Percentiles rank a stretch among this genome's conserved stretches.
Conservation (phyloP, 2,329 filamentous ascomycete genomes). For the Trichoderma oligosporum region DNA sequence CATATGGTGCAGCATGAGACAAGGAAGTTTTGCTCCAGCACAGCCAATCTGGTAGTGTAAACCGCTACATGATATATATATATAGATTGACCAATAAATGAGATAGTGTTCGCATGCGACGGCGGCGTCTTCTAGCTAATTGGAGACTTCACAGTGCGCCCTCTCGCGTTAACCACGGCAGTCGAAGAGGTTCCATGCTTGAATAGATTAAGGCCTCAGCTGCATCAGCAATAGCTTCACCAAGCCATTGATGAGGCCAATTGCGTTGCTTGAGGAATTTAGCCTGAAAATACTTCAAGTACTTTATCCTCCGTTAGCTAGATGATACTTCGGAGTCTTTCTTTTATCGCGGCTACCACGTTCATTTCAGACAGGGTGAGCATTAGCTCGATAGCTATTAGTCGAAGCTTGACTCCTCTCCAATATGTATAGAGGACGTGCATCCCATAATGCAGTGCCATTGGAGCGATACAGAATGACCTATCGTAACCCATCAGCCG, state of each 20-base stretch:
- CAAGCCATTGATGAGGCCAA: neutral
- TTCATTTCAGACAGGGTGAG: neutral
- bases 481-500: neutral
- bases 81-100: neutral
- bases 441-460: neutral
- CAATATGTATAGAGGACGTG: neutral
- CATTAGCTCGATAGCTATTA: too few species aligned
- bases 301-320: neutral
- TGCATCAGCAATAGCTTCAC: neutral
- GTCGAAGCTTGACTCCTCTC: too few species aligned
- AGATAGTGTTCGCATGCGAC: neutral
- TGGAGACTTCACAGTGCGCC: too few species aligned
- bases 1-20: neutral
- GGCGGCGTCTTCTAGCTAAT: too few species aligned
- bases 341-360: neutral
- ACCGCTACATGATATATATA: neutral
- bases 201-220: neutral
- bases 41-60: neutral
- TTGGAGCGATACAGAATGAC: neutral
- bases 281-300: neutral
- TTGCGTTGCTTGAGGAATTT: neutral
- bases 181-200: neutral
- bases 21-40: neutral
- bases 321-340: too few species aligned
- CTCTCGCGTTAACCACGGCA: too few species aligned